Evolutionary conservation across 139 green algal genomes (phyloP).

Genomic region (Auxenochlorella pyrenoidosa): DNA sequence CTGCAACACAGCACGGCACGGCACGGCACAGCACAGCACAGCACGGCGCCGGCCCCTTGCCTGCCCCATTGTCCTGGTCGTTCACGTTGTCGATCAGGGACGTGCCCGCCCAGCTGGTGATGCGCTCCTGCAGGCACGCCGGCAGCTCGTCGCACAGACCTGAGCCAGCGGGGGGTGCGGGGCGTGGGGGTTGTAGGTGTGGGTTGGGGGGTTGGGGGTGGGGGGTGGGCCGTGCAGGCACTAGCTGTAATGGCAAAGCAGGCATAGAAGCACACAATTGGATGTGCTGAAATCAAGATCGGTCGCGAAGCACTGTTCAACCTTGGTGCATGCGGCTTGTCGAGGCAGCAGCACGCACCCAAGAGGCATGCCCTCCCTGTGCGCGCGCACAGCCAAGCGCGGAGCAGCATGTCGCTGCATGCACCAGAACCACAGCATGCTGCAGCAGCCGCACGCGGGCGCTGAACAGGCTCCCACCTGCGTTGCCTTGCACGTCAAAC

Average conservation of each 20-base stretch:
- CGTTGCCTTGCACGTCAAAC: conserved; percentile 45
- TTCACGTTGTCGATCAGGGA: conserved; percentile 45
- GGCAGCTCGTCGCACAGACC: conserved; percentile 54
- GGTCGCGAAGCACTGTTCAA: too few species aligned
- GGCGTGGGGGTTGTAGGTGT: not conserved
- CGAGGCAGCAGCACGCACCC: not conserved
- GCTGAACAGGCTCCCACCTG: not conserved
- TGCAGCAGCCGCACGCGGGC: not conserved
- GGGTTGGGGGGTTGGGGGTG: not conserved
- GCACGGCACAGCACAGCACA: not conserved
- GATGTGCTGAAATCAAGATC: too few species aligned
- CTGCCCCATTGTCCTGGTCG: conserved; percentile 11
- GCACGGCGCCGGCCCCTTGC: not conserved
- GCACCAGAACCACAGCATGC: too few species aligned
- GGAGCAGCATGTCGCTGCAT: too few species aligned
- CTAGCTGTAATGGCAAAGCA: too few species aligned
- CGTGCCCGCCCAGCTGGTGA: conserved; percentile 44
- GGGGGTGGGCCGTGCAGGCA: not conserved
- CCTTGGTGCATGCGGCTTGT: too few species aligned
- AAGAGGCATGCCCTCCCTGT: too few species aligned
- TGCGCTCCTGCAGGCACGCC: conserved; percentile 39
- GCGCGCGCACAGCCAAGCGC: too few species aligned
- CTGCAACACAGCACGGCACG: too few species aligned
- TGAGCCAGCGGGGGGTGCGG: not conserved
- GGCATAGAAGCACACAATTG: too few species aligned